Evolutionary conservation across 148 eudicot species (phyloP), one percentile per base, ranked within the genome.

Genomic region (Silene uniflora): DNA sequence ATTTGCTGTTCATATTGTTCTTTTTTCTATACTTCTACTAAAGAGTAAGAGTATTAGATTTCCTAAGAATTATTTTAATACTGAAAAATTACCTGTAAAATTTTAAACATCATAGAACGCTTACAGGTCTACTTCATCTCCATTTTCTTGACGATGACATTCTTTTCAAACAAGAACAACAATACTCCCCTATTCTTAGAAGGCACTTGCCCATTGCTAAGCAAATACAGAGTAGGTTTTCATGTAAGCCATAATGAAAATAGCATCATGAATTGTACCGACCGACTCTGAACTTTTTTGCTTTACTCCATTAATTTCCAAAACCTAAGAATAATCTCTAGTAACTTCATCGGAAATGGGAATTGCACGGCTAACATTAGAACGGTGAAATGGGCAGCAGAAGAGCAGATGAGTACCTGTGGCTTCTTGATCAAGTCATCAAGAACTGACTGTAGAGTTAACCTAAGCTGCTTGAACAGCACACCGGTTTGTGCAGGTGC

Each of bases 401-500:
- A 76, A 35, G 52, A 73, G 47, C 24, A 60, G 19, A 76, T 67
- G 52, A 65, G 42, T 80, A 95, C 98, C 93, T 90, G 89, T 77
- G 97, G 98, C 70, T 89, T 88, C 58, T 87, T 83, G 74, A 92
- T 95, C 62, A 95, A 87, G 78, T 85, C 93, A 80, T 90, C 81
- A 1, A 95, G 87, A 78, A 92, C 83, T 62, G 92, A 88, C 70
- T 89, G 93, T 63, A 95, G 97, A 49, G 97, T 90, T 82, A 76
- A 76, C 18, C 97, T 86, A 49, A 95, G 96, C 82, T 90, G 93
- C 78, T 90, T 92, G 87, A 95, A 95, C 76, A 95, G 85, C 73
- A 95, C 98, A 73, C 97, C 96, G 69, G 92, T 92, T 89, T 92
- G 98, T 67, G 98, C 98, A 19, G 97, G 92, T 74, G 98, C 98